Evolutionary conservation across 441 rosid species (phyloP).

Genomic region (Manihot esculenta): DNA sequence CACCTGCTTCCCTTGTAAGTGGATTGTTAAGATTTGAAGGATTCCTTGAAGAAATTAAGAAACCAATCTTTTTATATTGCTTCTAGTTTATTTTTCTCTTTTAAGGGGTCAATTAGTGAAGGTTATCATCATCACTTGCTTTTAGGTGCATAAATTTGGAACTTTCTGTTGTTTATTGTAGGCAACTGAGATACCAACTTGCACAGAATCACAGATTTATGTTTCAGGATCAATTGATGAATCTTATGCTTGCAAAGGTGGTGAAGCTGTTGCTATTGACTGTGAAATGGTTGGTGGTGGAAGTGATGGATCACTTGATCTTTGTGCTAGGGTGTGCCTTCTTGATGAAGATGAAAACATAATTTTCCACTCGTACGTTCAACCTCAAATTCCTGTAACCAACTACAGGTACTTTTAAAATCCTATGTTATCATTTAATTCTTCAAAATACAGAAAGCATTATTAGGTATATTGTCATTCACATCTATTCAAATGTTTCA

Average conservation of each 20-base stretch:
- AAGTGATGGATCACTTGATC: conserved; percentile 47
- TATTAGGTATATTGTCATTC: conserved; percentile 8
- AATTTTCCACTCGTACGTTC: conserved; percentile 52
- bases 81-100: not conserved
- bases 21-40: conserved; percentile 10
- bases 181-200: conserved; percentile 30
- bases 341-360: conserved; percentile 70
- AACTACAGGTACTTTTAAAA: conserved; percentile 51
- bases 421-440: conserved; percentile 3
- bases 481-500: conserved; percentile 24
- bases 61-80: not conserved
- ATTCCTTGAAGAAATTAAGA: not conserved
- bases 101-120: not conserved
- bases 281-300: conserved; percentile 87
- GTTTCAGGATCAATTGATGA: conserved; percentile 22
- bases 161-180: conserved; percentile 23
- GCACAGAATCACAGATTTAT: conserved; percentile 19
- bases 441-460: not conserved
- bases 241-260: conserved; percentile 24
- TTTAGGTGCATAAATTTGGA: not conserved
- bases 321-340: conserved; percentile 68
- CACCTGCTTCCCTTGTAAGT: conserved; percentile 60
- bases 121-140: not conserved
- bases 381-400: conserved; percentile 54
- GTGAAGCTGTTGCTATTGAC: conserved; percentile 58